phyloP scores from a whole-genome alignment of 768 basidiomycete species.

The Mycena leptocephala region DNA sequence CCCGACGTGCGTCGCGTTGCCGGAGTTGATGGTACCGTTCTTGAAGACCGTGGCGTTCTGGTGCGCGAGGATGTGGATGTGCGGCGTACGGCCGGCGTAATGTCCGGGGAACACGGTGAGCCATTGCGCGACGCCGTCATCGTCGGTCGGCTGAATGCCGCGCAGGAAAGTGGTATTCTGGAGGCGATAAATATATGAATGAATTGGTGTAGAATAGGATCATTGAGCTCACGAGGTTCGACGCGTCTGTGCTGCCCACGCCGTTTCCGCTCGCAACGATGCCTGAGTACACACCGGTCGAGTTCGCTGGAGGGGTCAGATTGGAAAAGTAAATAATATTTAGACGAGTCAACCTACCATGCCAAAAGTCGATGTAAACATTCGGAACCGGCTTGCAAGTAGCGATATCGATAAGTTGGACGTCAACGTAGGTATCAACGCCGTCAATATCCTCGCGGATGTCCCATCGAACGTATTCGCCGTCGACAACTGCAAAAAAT shows the following conservation, averaged over 20 bases:
- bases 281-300: slow-evolving; percentile 36
- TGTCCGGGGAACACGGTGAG: slow-evolving; percentile 35
- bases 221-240: slow-evolving; percentile 7
- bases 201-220: neutral
- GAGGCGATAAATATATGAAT: neutral
- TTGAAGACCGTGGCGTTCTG: slow-evolving; percentile 26
- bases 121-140: slow-evolving; percentile 36
- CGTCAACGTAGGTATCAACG: slow-evolving; percentile 30
- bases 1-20: slow-evolving; percentile 31
- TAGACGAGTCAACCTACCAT: slow-evolving; percentile 10
- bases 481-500: slow-evolving; percentile 24
- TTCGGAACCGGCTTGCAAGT: slow-evolving; percentile 35
- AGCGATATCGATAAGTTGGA: slow-evolving; percentile 33
- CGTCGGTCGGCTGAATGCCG: slow-evolving; percentile 31
- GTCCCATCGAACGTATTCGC: slow-evolving; percentile 34
- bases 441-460: slow-evolving; percentile 28
- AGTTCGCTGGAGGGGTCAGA: slow-evolving; percentile 13
- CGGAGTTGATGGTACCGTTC: slow-evolving; percentile 30
- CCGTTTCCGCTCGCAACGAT: slow-evolving; percentile 35
- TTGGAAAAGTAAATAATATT: neutral
- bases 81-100: slow-evolving; percentile 33
- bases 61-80: slow-evolving; percentile 37
- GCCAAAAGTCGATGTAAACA: slow-evolving; percentile 36
- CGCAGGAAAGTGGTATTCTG: slow-evolving; percentile 33
- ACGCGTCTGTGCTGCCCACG: neutral